A percentile compares a stretch with the other conserved stretches of the same genome.
Conservation (phyloP, 345 rosid genomes). For the Psidium friedrichsthalianum region DNA sequence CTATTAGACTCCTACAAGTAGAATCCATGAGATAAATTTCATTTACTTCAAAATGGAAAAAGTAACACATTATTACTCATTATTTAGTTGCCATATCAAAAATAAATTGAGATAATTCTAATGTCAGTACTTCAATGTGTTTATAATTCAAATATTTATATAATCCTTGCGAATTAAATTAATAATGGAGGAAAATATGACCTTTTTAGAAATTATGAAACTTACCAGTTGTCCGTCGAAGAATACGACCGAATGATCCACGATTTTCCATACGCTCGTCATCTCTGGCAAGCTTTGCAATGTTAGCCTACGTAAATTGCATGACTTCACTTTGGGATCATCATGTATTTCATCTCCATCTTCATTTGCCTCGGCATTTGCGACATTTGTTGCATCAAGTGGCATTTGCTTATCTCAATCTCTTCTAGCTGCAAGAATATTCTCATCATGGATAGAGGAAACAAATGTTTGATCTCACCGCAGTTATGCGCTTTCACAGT, state of each 20-base stretch:
- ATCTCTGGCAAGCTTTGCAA: rapidly evolving
- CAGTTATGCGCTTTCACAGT: background rate
- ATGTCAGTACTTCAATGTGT: background rate
- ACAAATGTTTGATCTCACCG: background rate
- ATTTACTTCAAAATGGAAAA: background rate
- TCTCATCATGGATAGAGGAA: background rate
- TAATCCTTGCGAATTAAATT: rapidly evolving
- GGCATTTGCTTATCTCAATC: background rate
- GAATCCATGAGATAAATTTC: background rate
- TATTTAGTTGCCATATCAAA: background rate
- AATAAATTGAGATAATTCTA: background rate
- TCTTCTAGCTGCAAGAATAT: background rate
- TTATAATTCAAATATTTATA: rapidly evolving
- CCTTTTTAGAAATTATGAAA: rapidly evolving
- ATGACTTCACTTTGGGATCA: rapidly evolving
- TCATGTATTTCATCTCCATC: rapidly evolving
- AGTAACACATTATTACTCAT: rapidly evolving
- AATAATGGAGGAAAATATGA: background rate
- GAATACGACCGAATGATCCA: rapidly evolving
- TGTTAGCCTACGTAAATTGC: background rate
- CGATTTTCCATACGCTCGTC: background rate
- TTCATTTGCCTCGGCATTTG: background rate
- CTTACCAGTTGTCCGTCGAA: background rate
- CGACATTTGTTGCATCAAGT: background rate
- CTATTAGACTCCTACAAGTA: background rate